A percentile compares a stretch with the other conserved stretches of the same genome.
phyloP scores from a whole-genome alignment of 306 rosid genomes.

The barrel medic (Medicago truncatula) region DNA sequence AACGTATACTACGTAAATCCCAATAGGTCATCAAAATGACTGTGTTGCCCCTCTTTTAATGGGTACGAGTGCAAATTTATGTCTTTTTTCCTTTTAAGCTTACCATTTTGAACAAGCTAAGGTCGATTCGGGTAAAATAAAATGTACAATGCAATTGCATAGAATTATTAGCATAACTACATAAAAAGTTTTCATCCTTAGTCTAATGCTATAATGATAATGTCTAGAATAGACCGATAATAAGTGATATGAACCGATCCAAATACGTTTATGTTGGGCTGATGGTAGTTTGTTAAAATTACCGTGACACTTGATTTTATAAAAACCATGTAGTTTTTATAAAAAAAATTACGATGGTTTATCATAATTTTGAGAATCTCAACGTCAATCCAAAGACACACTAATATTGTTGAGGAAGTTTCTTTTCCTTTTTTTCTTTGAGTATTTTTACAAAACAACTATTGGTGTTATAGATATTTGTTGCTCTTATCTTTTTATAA shows the following conservation, averaged over 20 bases:
- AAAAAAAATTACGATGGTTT: too few relatives aligned
- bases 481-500: too few relatives aligned
- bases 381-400: too few relatives aligned
- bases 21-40: not conserved
- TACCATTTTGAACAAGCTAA: conserved; percentile 23
- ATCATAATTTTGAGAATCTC: too few relatives aligned
- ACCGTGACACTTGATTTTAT: too few relatives aligned
- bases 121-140: not conserved
- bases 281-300: too few relatives aligned
- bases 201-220: not conserved
- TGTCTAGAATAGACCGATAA: not conserved
- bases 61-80: too few relatives aligned
- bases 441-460: too few relatives aligned
- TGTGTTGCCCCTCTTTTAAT: not conserved
- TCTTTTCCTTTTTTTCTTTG: too few relatives aligned
- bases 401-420: too few relatives aligned
- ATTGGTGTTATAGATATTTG: too few relatives aligned
- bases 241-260: not conserved
- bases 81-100: conserved; percentile 9
- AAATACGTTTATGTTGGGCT: not conserved
- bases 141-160: not conserved
- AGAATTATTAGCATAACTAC: not conserved
- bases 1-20: not conserved
- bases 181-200: not conserved
- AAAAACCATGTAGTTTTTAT: too few relatives aligned